Conservation (phyloP, 1,139 yeast species). For the Diutina ranongensis region DNA sequence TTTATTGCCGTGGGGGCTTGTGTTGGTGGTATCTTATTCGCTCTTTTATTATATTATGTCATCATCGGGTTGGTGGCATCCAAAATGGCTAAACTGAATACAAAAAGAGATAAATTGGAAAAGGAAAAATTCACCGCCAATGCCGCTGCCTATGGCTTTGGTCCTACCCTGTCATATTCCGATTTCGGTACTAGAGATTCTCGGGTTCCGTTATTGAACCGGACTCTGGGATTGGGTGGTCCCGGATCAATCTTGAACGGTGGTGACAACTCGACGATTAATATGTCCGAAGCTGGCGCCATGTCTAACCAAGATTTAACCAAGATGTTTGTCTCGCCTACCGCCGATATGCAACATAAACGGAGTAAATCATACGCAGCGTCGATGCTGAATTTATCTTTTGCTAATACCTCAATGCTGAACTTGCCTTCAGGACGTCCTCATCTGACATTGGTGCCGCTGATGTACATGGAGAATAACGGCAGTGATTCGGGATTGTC, state of each 20-base stretch:
- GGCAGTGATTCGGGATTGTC: slow-evolving; percentile 19
- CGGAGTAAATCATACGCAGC: slow-evolving; percentile 17
- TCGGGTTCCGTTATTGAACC: slow-evolving; percentile 26
- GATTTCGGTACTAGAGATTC: slow-evolving; percentile 16
- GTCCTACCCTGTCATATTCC: slow-evolving; percentile 13
- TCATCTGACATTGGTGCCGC: slow-evolving; percentile 24
- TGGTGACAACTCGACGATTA: slow-evolving; percentile 30
- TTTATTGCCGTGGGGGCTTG: slow-evolving; percentile 70
- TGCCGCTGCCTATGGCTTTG: slow-evolving; percentile 23
- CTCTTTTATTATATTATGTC: slow-evolving; percentile 30
- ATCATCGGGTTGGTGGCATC: slow-evolving; percentile 28
- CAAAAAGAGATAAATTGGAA: slow-evolving; percentile 20
- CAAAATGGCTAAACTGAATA: slow-evolving; percentile 25
- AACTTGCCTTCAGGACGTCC: slow-evolving; percentile 19
- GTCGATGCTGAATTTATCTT: slow-evolving; percentile 15
- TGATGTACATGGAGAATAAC: slow-evolving; percentile 23
- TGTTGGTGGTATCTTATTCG: slow-evolving; percentile 43
- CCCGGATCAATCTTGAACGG: slow-evolving; percentile 15
- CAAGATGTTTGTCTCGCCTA: slow-evolving; percentile 64
- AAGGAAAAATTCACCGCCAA: slow-evolving; percentile 29
- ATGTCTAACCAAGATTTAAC: slow-evolving; percentile 33
- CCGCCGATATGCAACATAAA: slow-evolving; percentile 53
- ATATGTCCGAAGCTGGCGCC: slow-evolving; percentile 24
- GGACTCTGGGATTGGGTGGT: slow-evolving; percentile 11
- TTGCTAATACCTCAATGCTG: slow-evolving; percentile 17